Base-by-base conservation (phyloP, 208 protist species). In the Plasmodiophora brassicae region DNA sequence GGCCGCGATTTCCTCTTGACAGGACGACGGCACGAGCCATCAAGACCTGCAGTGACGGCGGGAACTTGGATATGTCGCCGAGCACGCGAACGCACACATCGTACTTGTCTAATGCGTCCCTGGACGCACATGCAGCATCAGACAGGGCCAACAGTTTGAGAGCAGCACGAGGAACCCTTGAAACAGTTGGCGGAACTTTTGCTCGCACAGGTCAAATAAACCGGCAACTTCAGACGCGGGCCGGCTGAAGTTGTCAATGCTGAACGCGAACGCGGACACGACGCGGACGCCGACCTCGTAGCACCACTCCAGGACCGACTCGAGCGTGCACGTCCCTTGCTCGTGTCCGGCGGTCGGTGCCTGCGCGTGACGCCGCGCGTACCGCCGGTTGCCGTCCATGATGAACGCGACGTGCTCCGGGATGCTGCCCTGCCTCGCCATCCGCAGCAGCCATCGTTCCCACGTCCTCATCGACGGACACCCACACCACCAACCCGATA, bases 321-420 rank as follows among this genome's bases (percentile, higher is more conserved):
- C 65, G n/a, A 78, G 65, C 5, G n/a, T 78, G 14, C 32, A 78
- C n/a, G 65, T 36, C 32, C 65, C 65, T 32, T 78, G 5, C 32
- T 14, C n/a, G n/a, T 78, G 65, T 44, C 65, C 65, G 5, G 32
- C 14, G 5, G 65, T 78, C 20, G 65, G 65, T 78, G 32, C 65
- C 41, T 78, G 65, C 10, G 10, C 65, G 5, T 36, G n/a, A 44
- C 41, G 32, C 65, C 87, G 8, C 22, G 87, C 87, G 65, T 85
- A 89, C 53, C 87, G 25, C 36, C 87, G 44, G 65, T 89, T 89
- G 22, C 87, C 87, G 32, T 89, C 87, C 87, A 89, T 89, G 43
- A 89, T 45, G 41, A 89, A 86, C 8, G 71, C 87, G 22, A 89
- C 38, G 22, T 89, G 87, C 0, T 45, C 25, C 32, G 87, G 87